Evolutionary conservation across 148 eudicot genomes (phyloP).

Genomic region (Spergularia bocconei): DNA sequence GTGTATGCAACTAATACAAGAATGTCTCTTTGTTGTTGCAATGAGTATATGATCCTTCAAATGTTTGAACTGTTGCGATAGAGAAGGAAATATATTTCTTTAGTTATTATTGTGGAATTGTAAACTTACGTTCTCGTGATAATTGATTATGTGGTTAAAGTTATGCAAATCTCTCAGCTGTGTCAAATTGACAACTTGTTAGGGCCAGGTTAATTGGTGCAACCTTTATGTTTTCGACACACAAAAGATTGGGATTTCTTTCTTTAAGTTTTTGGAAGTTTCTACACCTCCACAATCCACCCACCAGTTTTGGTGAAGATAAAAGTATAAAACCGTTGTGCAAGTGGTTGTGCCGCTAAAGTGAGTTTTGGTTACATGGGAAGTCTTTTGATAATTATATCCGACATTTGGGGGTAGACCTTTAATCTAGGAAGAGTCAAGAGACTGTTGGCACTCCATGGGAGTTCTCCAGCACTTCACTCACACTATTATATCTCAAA

Average conservation of each 20-base stretch:
- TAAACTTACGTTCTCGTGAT: background rate
- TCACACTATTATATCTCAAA: too few species aligned
- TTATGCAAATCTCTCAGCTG: background rate
- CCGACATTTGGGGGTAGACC: background rate
- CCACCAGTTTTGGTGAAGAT: background rate
- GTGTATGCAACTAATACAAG: too few species aligned
- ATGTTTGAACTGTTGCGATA: too few species aligned
- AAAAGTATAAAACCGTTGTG: background rate
- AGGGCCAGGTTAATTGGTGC: background rate
- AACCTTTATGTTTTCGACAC: background rate
- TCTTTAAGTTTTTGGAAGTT: too few species aligned
- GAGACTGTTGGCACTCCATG: background rate
- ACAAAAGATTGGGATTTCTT: background rate
- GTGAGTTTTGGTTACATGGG: background rate
- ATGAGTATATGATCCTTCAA: too few species aligned
- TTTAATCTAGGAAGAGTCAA: background rate
- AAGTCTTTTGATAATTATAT: background rate
- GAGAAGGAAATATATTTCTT: background rate
- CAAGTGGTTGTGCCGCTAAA: background rate
- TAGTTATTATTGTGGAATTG: background rate
- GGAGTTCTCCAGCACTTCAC: background rate
- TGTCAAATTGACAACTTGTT: background rate
- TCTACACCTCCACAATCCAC: too few species aligned
- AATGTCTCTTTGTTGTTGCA: too few species aligned
- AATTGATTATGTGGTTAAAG: background rate